A percentile compares a stretch with the other conserved stretches of the same genome.
phyloP scores from a whole-genome alignment of 306 rosid genomes.

The Cicer chorassanicum region DNA sequence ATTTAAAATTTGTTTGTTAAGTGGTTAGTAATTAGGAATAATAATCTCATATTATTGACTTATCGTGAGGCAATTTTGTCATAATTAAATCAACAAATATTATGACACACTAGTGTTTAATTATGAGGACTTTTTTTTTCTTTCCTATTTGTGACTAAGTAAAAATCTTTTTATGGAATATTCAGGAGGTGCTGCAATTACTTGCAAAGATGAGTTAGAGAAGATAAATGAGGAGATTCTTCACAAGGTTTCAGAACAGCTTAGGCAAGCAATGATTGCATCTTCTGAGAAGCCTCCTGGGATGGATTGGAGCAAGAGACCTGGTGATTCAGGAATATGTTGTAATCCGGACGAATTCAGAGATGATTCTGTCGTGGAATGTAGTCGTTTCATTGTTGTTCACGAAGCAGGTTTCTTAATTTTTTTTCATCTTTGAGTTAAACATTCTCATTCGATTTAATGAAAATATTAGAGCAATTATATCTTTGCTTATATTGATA shows the following conservation, averaged over 20 bases:
- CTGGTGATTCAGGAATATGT: slow-evolving; percentile 59
- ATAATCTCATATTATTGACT: too few relatives aligned
- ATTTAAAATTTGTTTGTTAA: too few relatives aligned
- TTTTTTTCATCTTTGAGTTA: slow-evolving; percentile 23
- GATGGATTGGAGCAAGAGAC: slow-evolving; percentile 95
- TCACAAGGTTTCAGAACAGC: slow-evolving; percentile 71
- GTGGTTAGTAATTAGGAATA: too few relatives aligned
- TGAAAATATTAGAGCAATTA: slow-evolving; percentile 10
- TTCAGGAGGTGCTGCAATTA: slow-evolving; percentile 90
- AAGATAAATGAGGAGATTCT: slow-evolving; percentile 74
- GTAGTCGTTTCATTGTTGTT: slow-evolving; percentile 73
- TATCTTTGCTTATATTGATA: slow-evolving; percentile 2
- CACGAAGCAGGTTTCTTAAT: slow-evolving; percentile 90
- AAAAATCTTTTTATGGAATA: slow-evolving; percentile 18
- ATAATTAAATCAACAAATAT: too few relatives aligned
- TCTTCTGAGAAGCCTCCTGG: slow-evolving; percentile 65
- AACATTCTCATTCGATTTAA: neutral
- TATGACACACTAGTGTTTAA: too few relatives aligned
- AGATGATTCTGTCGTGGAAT: slow-evolving; percentile 49
- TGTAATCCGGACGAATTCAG: slow-evolving; percentile 57
- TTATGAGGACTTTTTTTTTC: neutral
- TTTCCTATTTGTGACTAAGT: neutral
- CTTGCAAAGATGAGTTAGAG: slow-evolving; percentile 85
- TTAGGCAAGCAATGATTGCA: slow-evolving; percentile 69
- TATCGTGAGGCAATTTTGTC: too few relatives aligned